Evolutionary conservation across 2,329 filamentous ascomycete genomes (phyloP).

Genomic region (Epichloe scottii): DNA sequence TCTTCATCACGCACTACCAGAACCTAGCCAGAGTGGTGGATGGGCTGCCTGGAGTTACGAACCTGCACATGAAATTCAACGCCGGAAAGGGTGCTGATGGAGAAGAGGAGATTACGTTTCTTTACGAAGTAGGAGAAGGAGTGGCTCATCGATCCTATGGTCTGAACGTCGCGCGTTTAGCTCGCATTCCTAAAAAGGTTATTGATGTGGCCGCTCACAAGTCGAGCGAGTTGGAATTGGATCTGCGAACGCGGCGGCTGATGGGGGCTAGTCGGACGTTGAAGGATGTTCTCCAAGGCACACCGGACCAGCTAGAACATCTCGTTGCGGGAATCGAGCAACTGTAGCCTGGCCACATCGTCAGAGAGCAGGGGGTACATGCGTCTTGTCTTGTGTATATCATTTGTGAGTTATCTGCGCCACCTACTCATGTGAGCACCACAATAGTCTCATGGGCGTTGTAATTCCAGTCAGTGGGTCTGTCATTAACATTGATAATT

Average conservation of each 20-base stretch:
- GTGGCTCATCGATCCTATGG: conserved; percentile 92
- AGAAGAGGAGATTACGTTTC: conserved; percentile 76
- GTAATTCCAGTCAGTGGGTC: background rate
- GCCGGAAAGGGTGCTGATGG: conserved; percentile 27
- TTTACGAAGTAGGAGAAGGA: conserved; percentile 86
- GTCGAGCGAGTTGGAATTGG: conserved; percentile 67
- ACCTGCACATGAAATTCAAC: conserved; percentile 90
- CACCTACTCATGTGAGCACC: background rate
- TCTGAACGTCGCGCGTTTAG: conserved; percentile 80
- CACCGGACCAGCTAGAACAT: conserved; percentile 35
- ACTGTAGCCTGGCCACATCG: conserved; percentile 26
- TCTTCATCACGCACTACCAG: conserved; percentile 99
- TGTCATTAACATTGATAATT: background rate
- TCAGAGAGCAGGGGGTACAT: background rate
- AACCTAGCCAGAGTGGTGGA: conserved; percentile 59
- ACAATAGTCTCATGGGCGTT: background rate
- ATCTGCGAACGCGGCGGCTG: conserved; percentile 52
- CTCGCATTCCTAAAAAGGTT: conserved; percentile 64
- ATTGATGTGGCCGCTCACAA: conserved; percentile 70
- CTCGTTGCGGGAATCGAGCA: conserved; percentile 46
- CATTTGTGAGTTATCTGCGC: background rate
- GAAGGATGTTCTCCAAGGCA: conserved; percentile 25
- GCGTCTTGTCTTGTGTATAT: background rate
- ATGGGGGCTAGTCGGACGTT: conserved; percentile 33
- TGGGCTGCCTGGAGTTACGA: conserved; percentile 58